Conservation (phyloP, 1,284 basidiomycete genomes). For the Caloboletus firmus region DNA sequence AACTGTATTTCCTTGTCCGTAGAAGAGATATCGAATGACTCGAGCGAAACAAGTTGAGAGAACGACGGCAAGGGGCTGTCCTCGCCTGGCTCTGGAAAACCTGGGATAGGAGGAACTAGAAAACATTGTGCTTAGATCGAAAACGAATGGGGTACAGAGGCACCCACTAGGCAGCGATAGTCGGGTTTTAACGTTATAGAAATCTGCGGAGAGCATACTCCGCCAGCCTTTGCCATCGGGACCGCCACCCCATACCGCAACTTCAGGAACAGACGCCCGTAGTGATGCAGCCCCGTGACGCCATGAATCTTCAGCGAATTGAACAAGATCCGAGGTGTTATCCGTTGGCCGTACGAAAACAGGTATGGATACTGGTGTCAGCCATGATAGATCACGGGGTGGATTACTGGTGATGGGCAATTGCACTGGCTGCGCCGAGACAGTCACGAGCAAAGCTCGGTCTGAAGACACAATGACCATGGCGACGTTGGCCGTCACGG, state of each 20-base stretch:
- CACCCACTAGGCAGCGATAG: constrained; percentile 55
- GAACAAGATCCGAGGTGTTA: constrained; percentile 47
- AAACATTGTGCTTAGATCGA: constrained; percentile 8
- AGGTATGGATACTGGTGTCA: constrained; percentile 53
- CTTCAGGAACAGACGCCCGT: constrained; percentile 42
- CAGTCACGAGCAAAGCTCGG: constrained; percentile 43
- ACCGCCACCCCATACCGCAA: constrained; percentile 53
- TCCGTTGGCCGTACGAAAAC: constrained; percentile 56
- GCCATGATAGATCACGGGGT: constrained; percentile 55
- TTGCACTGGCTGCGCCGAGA: constrained; percentile 49
- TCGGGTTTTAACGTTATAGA: constrained; percentile 46
- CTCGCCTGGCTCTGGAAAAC: constrained; percentile 59
- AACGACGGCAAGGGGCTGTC: constrained; percentile 53
- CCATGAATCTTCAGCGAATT: constrained; percentile 64
- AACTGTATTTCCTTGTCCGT: constrained; percentile 44
- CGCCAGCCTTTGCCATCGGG: constrained; percentile 51
- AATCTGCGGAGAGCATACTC: constrained; percentile 41
- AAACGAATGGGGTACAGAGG: constrained; percentile 5
- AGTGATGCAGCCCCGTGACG: constrained; percentile 48
- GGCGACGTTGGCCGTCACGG: constrained; percentile 55
- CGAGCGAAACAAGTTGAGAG: constrained; percentile 57
- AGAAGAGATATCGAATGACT: constrained; percentile 58
- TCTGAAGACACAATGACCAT: constrained; percentile 49
- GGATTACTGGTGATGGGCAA: constrained; percentile 60
- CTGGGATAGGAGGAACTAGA: constrained; percentile 63